phyloP scores from a whole-genome alignment of 306 rosid genomes.

The Gastrolobium bilobum region DNA sequence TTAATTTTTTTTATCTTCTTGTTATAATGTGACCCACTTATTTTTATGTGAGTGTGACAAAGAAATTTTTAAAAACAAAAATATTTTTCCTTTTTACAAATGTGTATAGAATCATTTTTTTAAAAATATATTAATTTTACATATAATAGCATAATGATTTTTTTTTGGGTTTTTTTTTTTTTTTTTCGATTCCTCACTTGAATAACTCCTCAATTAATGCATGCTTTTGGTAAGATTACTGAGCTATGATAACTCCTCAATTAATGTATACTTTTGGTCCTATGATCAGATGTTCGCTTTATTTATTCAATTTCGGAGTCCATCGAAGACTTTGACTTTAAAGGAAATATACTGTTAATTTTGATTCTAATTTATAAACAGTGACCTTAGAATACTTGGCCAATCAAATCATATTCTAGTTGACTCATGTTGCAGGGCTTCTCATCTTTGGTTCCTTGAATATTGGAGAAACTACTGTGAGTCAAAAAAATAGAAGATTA shows the following conservation, averaged over 20 bases:
- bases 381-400: slow-evolving; percentile 18
- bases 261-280: slow-evolving; percentile 20
- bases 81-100: neutral
- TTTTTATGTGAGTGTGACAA: no score
- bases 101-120: neutral
- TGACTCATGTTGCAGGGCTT: slow-evolving; percentile 40
- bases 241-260: slow-evolving; percentile 33
- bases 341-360: slow-evolving; percentile 13
- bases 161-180: neutral
- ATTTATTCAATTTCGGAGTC: slow-evolving; percentile 25
- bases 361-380: slow-evolving; percentile 36
- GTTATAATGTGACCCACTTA: no score
- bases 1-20: no score
- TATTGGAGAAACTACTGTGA: slow-evolving; percentile 37
- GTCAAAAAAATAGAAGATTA: slow-evolving; percentile 5
- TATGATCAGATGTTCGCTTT: slow-evolving; percentile 25
- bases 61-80: no score
- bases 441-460: slow-evolving; percentile 39
- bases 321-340: slow-evolving; percentile 45
- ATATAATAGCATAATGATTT: neutral
- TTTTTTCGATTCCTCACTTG: neutral
- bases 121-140: neutral
- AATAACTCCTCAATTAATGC: slow-evolving; percentile 21
- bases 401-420: slow-evolving; percentile 39
- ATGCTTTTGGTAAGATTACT: slow-evolving; percentile 10